phyloP scores from a whole-genome alignment of 1,139 yeast genomes.

The Suhomyces kunorum region DNA sequence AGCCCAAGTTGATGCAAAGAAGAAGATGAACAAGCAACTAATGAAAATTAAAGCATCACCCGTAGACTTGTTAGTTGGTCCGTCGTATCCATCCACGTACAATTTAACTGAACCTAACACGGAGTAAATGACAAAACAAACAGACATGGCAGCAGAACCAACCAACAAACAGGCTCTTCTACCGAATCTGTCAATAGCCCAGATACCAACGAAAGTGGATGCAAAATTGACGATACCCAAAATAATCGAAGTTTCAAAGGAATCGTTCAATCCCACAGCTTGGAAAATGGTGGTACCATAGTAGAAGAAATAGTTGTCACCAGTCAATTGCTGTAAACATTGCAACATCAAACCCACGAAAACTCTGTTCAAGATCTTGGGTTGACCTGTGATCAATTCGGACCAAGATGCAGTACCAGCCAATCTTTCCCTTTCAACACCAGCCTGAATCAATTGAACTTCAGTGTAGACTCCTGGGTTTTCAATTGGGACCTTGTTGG shows the following conservation, averaged over 20 bases:
- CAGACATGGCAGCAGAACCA: slow-evolving; percentile 63
- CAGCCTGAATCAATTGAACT: slow-evolving; percentile 60
- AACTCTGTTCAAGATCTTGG: slow-evolving; percentile 65
- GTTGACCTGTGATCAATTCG: slow-evolving; percentile 66
- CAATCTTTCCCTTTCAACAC: slow-evolving; percentile 60
- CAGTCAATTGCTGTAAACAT: slow-evolving; percentile 75
- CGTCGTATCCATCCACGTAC: slow-evolving; percentile 53
- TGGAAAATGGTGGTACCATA: slow-evolving; percentile 77
- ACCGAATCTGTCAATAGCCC: slow-evolving; percentile 67
- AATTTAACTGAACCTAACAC: slow-evolving; percentile 66
- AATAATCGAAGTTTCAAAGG: slow-evolving; percentile 75
- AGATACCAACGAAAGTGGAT: slow-evolving; percentile 70
- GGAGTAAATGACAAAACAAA: slow-evolving; percentile 64
- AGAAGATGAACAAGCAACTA: slow-evolving; percentile 76
- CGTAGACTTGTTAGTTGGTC: slow-evolving; percentile 45
- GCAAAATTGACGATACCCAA: slow-evolving; percentile 78
- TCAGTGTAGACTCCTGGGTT: slow-evolving; percentile 60
- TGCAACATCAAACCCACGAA: slow-evolving; percentile 65
- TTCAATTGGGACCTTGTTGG: slow-evolving; percentile 33
- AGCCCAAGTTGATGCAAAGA: slow-evolving; percentile 87
- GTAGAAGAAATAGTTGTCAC: slow-evolving; percentile 80
- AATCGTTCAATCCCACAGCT: slow-evolving; percentile 72
- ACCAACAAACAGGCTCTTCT: slow-evolving; percentile 64
- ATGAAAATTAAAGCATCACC: slow-evolving; percentile 79
- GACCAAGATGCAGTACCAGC: slow-evolving; percentile 73